Percentiles rank a stretch among this genome's conserved stretches.
These are phyloP conservation scores for Phytophthora rubi DNA, from an alignment of 352 stramenopile genomes.

Conservation along the genomic window DNA sequence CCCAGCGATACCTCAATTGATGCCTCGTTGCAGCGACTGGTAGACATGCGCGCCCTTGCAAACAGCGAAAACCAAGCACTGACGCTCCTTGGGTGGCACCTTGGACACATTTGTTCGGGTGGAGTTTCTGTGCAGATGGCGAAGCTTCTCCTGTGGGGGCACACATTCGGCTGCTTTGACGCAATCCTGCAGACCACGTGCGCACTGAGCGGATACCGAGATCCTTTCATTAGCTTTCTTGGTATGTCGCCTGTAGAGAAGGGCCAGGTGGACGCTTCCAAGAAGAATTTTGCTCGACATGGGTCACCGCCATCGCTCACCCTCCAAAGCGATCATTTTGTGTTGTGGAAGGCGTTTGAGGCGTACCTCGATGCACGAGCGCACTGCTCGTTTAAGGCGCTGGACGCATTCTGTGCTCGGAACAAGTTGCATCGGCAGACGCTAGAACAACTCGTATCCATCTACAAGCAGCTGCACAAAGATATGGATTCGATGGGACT, in stretches of 20 bases:
- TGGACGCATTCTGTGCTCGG: constrained; percentile 58
- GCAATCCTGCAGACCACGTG: constrained; percentile 69
- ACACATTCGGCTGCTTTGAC: constrained; percentile 73
- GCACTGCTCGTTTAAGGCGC: constrained; percentile 43
- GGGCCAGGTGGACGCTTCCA: constrained; percentile 59
- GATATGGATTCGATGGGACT: constrained; percentile 68
- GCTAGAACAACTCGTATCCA: constrained; percentile 69
- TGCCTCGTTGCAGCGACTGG: constrained; percentile 89
- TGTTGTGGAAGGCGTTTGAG: constrained; percentile 71
- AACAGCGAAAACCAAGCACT: constrained; percentile 34
- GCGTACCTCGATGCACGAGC: constrained; percentile 54
- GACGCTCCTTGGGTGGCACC: constrained; percentile 78
- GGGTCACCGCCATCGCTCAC: constrained; percentile 39
- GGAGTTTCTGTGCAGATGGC: constrained; percentile 74
- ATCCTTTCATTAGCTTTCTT: constrained; percentile 77
- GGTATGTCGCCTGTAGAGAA: constrained; percentile 70
- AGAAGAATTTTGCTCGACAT: constrained; percentile 58
- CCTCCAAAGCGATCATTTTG: constrained; percentile 77
- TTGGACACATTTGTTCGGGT: constrained; percentile 72
- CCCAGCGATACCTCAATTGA: constrained; percentile 92
- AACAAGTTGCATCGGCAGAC: constrained; percentile 72
- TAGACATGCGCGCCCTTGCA: constrained; percentile 78
- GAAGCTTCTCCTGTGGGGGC: constrained; percentile 74
- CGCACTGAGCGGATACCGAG: constrained; percentile 76
- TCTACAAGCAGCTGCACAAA: constrained; percentile 70